Percentiles rank a stretch among this genome's conserved stretches.
Conservation (phyloP, 2,329 filamentous ascomycete genomes). For the Orbilia brochopaga region DNA sequence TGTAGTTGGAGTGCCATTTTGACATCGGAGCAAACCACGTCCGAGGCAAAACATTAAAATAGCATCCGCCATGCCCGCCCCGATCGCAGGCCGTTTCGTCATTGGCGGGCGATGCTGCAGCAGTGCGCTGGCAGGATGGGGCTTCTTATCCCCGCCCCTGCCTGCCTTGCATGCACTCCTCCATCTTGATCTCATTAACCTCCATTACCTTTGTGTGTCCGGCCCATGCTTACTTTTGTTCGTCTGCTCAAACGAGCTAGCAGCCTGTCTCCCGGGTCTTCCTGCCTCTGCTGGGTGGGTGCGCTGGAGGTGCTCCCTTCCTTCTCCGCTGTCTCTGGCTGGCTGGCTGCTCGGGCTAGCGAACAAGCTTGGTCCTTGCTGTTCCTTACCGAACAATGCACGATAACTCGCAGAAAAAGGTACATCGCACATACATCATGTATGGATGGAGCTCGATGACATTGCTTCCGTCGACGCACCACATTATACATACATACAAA, state of each 20-base stretch:
- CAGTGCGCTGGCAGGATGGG: constrained; percentile 49
- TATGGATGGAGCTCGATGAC: constrained; percentile 49
- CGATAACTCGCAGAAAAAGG: constrained; percentile 51
- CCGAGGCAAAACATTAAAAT: constrained; percentile 45
- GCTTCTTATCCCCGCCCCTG: constrained; percentile 41
- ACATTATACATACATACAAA: neutral
- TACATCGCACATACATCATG: constrained; percentile 45
- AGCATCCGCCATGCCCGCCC: constrained; percentile 46
- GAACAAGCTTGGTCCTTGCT: constrained; percentile 49
- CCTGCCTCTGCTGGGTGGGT: constrained; percentile 34
- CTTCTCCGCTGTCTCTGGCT: neutral
- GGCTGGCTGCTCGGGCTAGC: constrained; percentile 17
- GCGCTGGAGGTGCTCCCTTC: neutral
- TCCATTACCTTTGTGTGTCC: neutral
- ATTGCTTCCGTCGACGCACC: constrained; percentile 42
- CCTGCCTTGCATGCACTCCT: constrained; percentile 50
- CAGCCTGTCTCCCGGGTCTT: constrained; percentile 45
- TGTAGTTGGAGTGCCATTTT: constrained; percentile 32
- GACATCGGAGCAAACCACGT: constrained; percentile 35
- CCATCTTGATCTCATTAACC: constrained; percentile 31
- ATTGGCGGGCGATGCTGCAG: constrained; percentile 49
- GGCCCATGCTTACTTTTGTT: constrained; percentile 38
- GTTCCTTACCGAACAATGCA: constrained; percentile 49
- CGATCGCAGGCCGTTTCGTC: constrained; percentile 41
- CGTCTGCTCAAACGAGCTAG: constrained; percentile 50